Conservation (phyloP, 2,329 filamentous ascomycete species). For the Ceratocystis colombiana region DNA sequence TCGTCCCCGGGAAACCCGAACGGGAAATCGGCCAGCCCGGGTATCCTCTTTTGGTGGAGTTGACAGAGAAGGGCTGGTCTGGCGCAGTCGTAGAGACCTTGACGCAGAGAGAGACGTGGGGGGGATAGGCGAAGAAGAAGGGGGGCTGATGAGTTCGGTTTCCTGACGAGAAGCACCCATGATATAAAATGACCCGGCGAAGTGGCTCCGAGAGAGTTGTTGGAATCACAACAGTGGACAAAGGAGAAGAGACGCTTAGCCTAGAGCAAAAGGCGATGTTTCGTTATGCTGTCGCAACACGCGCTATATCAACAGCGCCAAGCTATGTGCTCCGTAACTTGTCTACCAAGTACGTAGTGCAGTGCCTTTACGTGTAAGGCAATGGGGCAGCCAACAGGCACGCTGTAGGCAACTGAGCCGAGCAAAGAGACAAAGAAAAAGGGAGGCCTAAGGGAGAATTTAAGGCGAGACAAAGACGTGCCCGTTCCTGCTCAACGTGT, state of each 20-base stretch:
- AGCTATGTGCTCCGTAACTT: neutral
- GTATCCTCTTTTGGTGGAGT: conserved; percentile 18
- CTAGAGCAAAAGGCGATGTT: neutral
- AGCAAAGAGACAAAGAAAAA: neutral
- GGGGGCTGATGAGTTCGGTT: conserved; percentile 11
- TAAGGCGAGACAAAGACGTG: neutral
- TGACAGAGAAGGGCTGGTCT: conserved; percentile 4
- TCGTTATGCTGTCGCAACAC: neutral
- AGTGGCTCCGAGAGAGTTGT: neutral
- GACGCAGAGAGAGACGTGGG: conserved; percentile 3
- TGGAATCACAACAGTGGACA: neutral
- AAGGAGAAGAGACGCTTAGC: neutral
- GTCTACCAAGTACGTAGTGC: neutral
- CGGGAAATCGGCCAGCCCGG: conserved; percentile 22
- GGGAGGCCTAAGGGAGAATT: neutral
- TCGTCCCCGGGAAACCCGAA: conserved; percentile 22
- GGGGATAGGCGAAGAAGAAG: conserved; percentile 13
- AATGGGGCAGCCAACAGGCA: neutral
- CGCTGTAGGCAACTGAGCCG: neutral
- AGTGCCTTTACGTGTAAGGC: neutral
- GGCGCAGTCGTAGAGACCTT: conserved; percentile 5
- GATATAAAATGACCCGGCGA: neutral
- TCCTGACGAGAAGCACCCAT: conserved; percentile 16
- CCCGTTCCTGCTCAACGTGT: neutral
- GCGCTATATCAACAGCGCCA: neutral